phyloP scores from a whole-genome alignment of 2,329 filamentous ascomycete species.

The Exophiala lecanii-corni region DNA sequence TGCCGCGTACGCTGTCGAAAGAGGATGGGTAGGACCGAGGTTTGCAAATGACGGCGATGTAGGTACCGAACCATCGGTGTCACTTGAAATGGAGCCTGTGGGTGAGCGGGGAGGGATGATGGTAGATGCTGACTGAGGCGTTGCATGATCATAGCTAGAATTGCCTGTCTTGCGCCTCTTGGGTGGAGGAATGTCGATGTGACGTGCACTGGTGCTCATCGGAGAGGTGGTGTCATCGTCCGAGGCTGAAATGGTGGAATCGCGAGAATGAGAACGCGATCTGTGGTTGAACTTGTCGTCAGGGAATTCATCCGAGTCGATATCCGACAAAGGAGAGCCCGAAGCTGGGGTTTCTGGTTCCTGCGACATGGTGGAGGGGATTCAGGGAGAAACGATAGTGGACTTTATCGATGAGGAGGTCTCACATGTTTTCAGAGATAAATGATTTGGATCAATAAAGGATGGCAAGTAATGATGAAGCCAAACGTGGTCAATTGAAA shows the following conservation, averaged over 20 bases:
- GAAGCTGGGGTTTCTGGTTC: conserved; percentile 45
- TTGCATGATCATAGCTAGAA: conserved; percentile 46
- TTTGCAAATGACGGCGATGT: conserved; percentile 64
- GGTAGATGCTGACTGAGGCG: conserved; percentile 39
- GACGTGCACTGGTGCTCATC: conserved; percentile 22
- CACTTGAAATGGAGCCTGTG: conserved; percentile 74
- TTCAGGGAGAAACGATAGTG: no score
- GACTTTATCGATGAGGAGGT: no score
- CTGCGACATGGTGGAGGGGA: not conserved
- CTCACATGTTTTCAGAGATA: no score
- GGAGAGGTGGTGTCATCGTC: conserved; percentile 27
- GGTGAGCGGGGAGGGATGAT: conserved; percentile 41
- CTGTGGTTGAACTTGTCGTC: conserved; percentile 53
- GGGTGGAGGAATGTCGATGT: conserved; percentile 40
- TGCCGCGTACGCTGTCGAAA: conserved; percentile 30
- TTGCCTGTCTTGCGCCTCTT: conserved; percentile 45
- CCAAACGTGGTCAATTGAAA: no score
- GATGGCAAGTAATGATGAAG: no score
- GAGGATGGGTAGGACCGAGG: conserved; percentile 38
- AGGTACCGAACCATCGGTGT: conserved; percentile 81
- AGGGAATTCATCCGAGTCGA: conserved; percentile 59
- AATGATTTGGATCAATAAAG: no score
- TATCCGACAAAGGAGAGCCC: conserved; percentile 60
- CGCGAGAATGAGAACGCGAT: conserved; percentile 39
- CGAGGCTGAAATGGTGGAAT: conserved; percentile 32